Evolutionary conservation across 345 rosid species (phyloP).

Genomic region (Boechera divaricarpa): DNA sequence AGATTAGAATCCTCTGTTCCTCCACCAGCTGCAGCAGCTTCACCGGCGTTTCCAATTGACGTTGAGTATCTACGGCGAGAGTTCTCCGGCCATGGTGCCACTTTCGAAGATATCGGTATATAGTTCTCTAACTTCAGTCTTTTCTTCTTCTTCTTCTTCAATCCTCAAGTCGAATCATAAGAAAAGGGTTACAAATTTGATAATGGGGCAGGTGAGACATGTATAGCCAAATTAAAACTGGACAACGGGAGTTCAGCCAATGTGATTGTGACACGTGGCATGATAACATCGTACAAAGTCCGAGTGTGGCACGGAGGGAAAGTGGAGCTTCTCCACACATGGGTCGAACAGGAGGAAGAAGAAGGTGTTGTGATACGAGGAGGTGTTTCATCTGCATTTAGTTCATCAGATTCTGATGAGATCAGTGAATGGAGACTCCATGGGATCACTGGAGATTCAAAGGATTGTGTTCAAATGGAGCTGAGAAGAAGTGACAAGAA

Average conservation of each 20-base stretch:
- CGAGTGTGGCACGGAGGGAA: conserved; percentile 79
- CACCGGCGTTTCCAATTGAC: conserved; percentile 58
- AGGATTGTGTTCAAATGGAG: conserved; percentile 55
- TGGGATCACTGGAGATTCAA: conserved; percentile 62
- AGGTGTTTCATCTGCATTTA: conserved; percentile 66
- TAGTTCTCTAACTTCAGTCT: not conserved
- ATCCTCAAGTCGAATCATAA: too few species aligned
- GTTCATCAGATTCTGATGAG: conserved; percentile 49
- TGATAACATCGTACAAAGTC: conserved; percentile 82
- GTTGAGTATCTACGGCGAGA: conserved; percentile 70
- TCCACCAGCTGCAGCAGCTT: conserved; percentile 35
- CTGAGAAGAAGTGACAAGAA: conserved; percentile 55
- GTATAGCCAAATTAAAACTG: conserved; percentile 66
- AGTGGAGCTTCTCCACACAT: conserved; percentile 77
- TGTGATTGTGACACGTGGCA: conserved; percentile 69
- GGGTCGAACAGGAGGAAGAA: conserved; percentile 64
- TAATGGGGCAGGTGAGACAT: conserved; percentile 50
- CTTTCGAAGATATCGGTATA: conserved; percentile 63
- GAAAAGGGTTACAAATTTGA: conserved; percentile 17
- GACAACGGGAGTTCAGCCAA: conserved; percentile 72
- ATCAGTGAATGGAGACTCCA: conserved; percentile 56
- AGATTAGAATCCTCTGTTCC: conserved; percentile 16
- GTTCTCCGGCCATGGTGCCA: conserved; percentile 81
- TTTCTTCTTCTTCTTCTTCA: too few species aligned
- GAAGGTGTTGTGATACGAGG: conserved; percentile 63